Evolutionary conservation across 1,284 basidiomycete species (phyloP), one percentile per base, ranked within the genome.

Genomic region (Apiotrichum gamsii): DNA sequence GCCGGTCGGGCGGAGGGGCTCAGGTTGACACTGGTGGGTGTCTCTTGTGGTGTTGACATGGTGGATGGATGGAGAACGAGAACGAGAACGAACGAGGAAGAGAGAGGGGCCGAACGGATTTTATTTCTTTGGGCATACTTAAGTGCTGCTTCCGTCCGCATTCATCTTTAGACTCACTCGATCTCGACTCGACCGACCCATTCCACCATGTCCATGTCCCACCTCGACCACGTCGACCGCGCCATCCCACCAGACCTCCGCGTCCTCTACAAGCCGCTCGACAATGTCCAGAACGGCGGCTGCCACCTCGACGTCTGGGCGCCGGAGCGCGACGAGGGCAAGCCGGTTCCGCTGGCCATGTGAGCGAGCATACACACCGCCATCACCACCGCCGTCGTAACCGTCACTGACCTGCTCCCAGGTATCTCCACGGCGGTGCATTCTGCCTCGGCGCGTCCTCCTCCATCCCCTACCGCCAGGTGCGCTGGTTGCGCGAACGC

Each of bases 221-320:
- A 25, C 5, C 37, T 38, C 15, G 37, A 38, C n/a, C 24, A 23
- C 21, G 15, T 16, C 5, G 37, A 38, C 37, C 23, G 23, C 37
- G 37, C 23, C 8, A 25, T 52, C 37, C 20, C 34, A 3, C 47
- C 54, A 2, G n/a, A 36, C 39, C 36, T 44, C 15, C 39, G 54
- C 3, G 41, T 54, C 31, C 45, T 54, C n/a, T 60, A 44, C 49
- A 54, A 52, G 37, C 43, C 53, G 4, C 24, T 52, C 21, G 45
- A 39, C 14, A 28, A 41, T 21, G 42, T 38, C 8, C 38, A 28
- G 11, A 44, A 45, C 6, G 58, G 47, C 11, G 58, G 56, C 13
- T 56, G 54, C 34, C 47, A 54, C 29, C 41, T 54, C 25, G 56
- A 60, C 25, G 45, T 60, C 20, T 56, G 47, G 15, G 43, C 56